Base-by-base conservation (phyloP, 495 filamentous ascomycete genomes). In the Recurvomyces mirabilis region DNA sequence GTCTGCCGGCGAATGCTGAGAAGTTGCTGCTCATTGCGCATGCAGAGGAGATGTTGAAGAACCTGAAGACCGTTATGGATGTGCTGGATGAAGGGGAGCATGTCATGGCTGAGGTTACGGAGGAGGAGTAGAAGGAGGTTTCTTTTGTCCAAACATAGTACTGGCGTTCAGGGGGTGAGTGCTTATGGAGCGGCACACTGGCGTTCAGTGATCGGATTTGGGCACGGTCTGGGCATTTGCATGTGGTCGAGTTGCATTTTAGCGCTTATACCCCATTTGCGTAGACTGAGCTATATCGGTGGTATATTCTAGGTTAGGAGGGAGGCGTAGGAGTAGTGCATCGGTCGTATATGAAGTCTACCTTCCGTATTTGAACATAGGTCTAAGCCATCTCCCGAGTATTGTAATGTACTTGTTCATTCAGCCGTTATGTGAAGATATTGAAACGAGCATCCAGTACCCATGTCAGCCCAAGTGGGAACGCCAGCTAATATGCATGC, bases 41-140 rank as follows among this genome's bases (percentile, higher is more conserved):
- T 59, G 91, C 89, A 30, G 73, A 71, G 51, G 84, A 81, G 57
- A 77, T 94, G 77, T 80, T 95, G 52, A 71, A 71, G 48, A 88
- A 95, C 66, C 53, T 96, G 60, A 77, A 76, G 51, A 80, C 79
- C 56, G 79, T 98, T 34, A 82, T 82, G 46, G 79, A 78, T 47
- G 68, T 94, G 64, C 61, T 98, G 55, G 89, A 95, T 64, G 93
- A 98, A 59, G 87, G 85, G 5, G 93, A 98, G 71, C 82, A 87
- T 64, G 65, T 94, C 55, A 79, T 88, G 76, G 78, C 76, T 42
- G 86, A 91, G 61, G 70, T 57, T 4, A 23, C 15, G 38, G 51
- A 49, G 39, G 34, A n/a, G 21, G 7, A 36, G 34, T 38, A 7
- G 24, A 11, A 15, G 17, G 42, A 6, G 24, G 23, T 40, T 30